Conservation (phyloP, 805 yeast species). For the Myxozyma neglecta region DNA sequence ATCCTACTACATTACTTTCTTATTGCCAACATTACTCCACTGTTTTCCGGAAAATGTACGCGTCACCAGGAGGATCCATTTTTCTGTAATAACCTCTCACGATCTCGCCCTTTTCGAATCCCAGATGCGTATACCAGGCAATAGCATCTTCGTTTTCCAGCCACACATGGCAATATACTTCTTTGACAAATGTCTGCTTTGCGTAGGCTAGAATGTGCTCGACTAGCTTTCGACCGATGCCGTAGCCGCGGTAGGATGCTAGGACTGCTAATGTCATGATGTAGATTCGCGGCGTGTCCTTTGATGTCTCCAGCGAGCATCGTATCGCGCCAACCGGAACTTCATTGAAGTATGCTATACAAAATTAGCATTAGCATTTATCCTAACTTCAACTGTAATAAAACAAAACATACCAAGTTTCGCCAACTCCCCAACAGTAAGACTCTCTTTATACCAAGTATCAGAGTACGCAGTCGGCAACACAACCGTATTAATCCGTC, state of each 20-base stretch:
- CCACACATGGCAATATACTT: constrained; percentile 57
- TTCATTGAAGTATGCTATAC: constrained; percentile 63
- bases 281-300: constrained; percentile 47
- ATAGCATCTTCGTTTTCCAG: constrained; percentile 45
- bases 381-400: background rate
- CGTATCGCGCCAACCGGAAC: constrained; percentile 79
- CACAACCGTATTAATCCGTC: constrained; percentile 53
- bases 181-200: constrained; percentile 53
- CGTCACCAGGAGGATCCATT: constrained; percentile 50
- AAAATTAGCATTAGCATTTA: background rate
- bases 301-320: constrained; percentile 44
- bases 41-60: constrained; percentile 39
- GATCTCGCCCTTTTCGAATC: constrained; percentile 47
- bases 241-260: constrained; percentile 58
- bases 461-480: constrained; percentile 56
- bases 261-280: constrained; percentile 70
- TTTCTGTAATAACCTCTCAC: constrained; percentile 50
- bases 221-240: constrained; percentile 62
- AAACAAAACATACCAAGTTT: constrained; percentile 44
- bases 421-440: constrained; percentile 52
- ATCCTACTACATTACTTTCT: background rate
- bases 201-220: constrained; percentile 59
- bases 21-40: constrained; percentile 8
- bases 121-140: constrained; percentile 54
- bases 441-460: constrained; percentile 52